Base-by-base conservation (phyloP, 805 yeast genomes). In the Sungouiozyma ichnusensis region DNA sequence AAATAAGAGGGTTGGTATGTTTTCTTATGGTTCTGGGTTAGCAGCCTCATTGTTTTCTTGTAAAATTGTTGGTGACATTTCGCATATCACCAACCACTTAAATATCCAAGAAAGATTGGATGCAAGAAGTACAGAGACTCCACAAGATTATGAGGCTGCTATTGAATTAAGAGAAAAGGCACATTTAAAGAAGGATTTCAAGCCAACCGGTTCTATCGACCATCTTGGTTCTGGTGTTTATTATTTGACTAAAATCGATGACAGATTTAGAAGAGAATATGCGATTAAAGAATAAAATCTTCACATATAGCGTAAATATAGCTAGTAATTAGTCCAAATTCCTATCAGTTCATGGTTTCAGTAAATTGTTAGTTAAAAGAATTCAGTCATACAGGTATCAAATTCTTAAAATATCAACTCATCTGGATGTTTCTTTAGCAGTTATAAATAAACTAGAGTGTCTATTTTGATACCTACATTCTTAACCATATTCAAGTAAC, bases 21-120 rank as follows among this genome's bases (percentile, higher is more conserved):
- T 88, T 72, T 92, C 98, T 16, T 92, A 92, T 66, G 99, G 99
- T 53, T 90, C 97, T 14, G 99, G 99, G 59, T 76, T 92, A 48
- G 99, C 99, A 36, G 74, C 97, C 15, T 77, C 95, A 33, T 70
- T 92, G 66, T 84, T 77, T 68, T 81, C 95, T 36, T 77, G 80
- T 50, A 75, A 69, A 48, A 85, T 92, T 48, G 75, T 72, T 49
- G 95, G 94, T 45, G 97, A 92, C 65, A 71, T 88, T 47, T 67
- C 82, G 20, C 53, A 72, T 47, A 81, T 88, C 50, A 74, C 74
- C 48, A 63, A 74, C 50, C 72, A 68, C 44, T 75, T 90, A 57
- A 74, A 82, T 64, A 69, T 92, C 50, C 78, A 80, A 58, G 58
- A 72, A 57, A 77, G 76, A 63, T 74, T 92, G 49, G 74, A 72